Base-by-base conservation (phyloP, 768 basidiomycete species). In the Mycena galopus region DNA sequence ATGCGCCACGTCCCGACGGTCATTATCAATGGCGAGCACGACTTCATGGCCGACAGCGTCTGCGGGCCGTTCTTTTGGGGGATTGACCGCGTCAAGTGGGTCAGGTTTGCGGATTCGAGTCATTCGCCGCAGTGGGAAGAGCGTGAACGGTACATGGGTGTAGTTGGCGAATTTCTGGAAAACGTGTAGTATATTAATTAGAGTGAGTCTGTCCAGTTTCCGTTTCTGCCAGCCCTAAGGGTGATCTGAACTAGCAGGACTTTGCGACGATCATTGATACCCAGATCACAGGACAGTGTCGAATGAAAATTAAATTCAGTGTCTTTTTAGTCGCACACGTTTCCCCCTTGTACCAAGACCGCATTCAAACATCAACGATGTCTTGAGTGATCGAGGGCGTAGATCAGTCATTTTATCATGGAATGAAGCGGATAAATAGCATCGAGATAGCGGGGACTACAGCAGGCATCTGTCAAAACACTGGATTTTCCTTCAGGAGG, bases 21-120 rank as follows among this genome's bases (percentile, higher is more conserved):
- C 14, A 53, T 85, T 10, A 79, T 81, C 51, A 84, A 85, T 35
- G 84, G 83, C 1, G 71, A 69, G 14, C 78, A 83, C 65, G 87
- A 87, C 62, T 79, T 80, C 64, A 85, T 82, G 51, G 79, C 82
- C 27, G 85, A 86, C 69, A 75, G 77, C 11, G 80, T 78, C 21
- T 53, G 80, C 6, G 57, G 10, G 27, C 85, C 85, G 3, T 85
- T 81, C 66, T 82, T 84, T 60, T 55, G 66, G 33, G 68, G 73
- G 21, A 79, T 84, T 17, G 72, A 77, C 30, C 75, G 76, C 29
- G 78, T 80, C 23, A 81, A 79, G 59, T 84, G 81, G 82, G 77
- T 80, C 30, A 75, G 75, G 39, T 79, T 82, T 32, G 74, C 76
- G 2, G 65, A 80, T n/a, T 81, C 79, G 51, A 77, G 78, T 33